Base-by-base conservation (phyloP, 805 yeast genomes). In the Kodamaea laetipori region DNA sequence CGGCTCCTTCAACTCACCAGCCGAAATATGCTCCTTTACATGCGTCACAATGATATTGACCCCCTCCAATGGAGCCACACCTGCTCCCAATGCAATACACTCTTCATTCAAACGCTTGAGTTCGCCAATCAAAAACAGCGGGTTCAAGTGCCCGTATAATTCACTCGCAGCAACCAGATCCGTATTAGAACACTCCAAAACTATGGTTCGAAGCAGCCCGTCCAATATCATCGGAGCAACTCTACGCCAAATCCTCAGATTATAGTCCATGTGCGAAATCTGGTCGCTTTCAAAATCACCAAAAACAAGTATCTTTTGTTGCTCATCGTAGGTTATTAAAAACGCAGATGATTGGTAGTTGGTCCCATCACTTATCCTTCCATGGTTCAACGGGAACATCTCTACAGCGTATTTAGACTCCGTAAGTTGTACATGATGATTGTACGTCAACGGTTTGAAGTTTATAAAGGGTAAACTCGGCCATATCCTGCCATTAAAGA, bases 211-310 rank as follows among this genome's bases (percentile, higher is more conserved):
- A 34, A 90, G 63, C 26, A 40, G 40, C 12, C 49, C 44, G 10
- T 61, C 46, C 0, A 67, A 54, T 1, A 84, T 67, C 21, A 68
- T 52, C 0, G 74, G 71, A 0, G 84, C 77, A 2, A 86, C 66
- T 13, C 60, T 51, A 3, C 58, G 41, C 96, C 96, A 88, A 3
- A 87, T 73, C 1, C 47, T 40, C 6, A 46, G 40, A 47, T 78
- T 75, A 24, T 58, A 55, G 18, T 67, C 52, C 19, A 60, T 46
- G 6, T 61, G 52, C 7, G 86, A 77, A 1, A 69, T 58, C 4
- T 54, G 30, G 57, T 87, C 95, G 37, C 84, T 74, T 57, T 90
- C 96, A 26, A 87, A 78, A 58, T 90, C 97, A 1, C 97, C 97
- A 72, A 89, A 88, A 2, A 85, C 60, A 6, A 89, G 60, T 2